Base-by-base conservation (phyloP, 164 flowering plant genomes). In the Vitis amurensis region DNA sequence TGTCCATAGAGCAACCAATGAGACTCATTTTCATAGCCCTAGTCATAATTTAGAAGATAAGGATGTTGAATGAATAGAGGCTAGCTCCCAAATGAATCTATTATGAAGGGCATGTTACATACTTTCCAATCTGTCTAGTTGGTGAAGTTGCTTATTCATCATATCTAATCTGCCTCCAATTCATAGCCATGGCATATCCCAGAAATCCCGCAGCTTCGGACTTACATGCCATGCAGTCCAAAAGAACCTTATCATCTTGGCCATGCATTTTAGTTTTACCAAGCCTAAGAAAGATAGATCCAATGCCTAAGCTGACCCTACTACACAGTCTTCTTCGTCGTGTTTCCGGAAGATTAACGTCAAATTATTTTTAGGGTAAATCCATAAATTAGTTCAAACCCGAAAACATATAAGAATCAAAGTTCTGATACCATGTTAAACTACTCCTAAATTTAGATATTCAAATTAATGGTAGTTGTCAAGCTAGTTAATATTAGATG, bases 121-220 rank as follows among this genome's bases (percentile, higher is more conserved):
- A 57, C 11, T 17, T 57, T 19, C 29, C 59, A 8, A 16, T 17
- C 59, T 57, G 59, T 57, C 59, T 57, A 16, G 59, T 57, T 57
- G 59, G 59, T 57, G 19, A 16, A 57, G 27, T 57, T 57, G 27
- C 59, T 19, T 7, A 57, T 57, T 57, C 59, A 9, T 23, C 11
- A 57, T 37, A 59, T 59, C 71, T 50, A 59, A 68, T 59, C 64
- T 5, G 17, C 30, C n/a, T 4, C 49, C 23, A 37, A 53, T 31
- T 44, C 51, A 55, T 31, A 3, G 48, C 47, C 50, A 16, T 50
- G 50, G 51, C 74, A 66, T 52, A 72, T 72, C 74, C 74, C 74
- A 55, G 9, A 47, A 59, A 72, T 72, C 69, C 15, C 63, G 74
- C 74, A 16, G 14, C 16, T 57, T 57, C 16, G n/a, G 29, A 57